phyloP scores from a whole-genome alignment of 768 basidiomycete genomes.

The Trametes coccinea region DNA sequence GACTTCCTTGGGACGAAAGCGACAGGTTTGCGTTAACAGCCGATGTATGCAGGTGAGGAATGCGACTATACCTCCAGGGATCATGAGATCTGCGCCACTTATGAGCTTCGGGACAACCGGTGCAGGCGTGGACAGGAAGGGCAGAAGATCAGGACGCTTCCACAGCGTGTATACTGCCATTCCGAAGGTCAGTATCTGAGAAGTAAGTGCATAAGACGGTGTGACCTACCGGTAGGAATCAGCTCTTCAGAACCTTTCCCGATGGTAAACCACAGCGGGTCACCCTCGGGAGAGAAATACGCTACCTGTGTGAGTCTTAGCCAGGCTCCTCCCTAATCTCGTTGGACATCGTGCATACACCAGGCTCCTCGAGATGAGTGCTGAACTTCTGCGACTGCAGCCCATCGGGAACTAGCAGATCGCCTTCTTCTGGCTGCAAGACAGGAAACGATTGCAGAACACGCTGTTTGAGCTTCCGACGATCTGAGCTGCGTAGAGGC shows the following conservation, averaged over 20 bases:
- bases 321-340: not conserved
- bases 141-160: constrained; percentile 69
- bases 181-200: not conserved
- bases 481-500: constrained; percentile 71
- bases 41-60: not conserved
- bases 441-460: constrained; percentile 49
- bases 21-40: not conserved
- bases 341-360: constrained; percentile 46
- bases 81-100: constrained; percentile 87
- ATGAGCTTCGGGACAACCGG: constrained; percentile 70
- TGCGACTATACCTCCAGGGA: constrained; percentile 66
- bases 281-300: constrained; percentile 63
- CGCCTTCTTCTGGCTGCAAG: constrained; percentile 56
- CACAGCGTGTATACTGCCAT: constrained; percentile 70
- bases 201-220: not conserved
- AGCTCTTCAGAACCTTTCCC: constrained; percentile 68
- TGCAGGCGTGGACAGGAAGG: constrained; percentile 68
- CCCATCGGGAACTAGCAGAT: constrained; percentile 73
- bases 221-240: constrained; percentile 59
- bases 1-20: constrained; percentile 48
- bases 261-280: constrained; percentile 78
- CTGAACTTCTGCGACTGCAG: constrained; percentile 66
- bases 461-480: constrained; percentile 68
- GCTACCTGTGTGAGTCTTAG: constrained; percentile 46
- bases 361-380: constrained; percentile 63